Base-by-base conservation (phyloP, 2,329 filamentous ascomycete species). In the Cyclaneusma minus region DNA sequence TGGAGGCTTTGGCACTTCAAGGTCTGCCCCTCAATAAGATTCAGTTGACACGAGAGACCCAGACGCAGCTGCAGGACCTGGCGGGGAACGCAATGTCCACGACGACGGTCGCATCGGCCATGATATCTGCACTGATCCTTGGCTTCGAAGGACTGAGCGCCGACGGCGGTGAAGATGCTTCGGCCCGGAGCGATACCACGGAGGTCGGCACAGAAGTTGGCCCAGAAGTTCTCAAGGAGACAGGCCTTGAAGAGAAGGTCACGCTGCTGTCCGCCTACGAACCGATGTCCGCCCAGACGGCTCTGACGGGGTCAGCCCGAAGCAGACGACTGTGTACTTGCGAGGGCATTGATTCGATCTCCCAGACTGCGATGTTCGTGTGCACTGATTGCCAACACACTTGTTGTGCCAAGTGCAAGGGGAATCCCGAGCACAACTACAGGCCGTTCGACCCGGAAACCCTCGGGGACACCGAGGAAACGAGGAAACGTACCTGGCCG, bases 41-140 rank as follows among this genome's bases (percentile, higher is more conserved):
- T 7, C 52, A 69, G 1, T 57, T 83, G n/a, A 71, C 65, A 0
- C 61, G 62, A 6, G 72, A 85, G 38, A 64, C 60, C 0, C 58
- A 72, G 24, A 47, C 51, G 2, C 55, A 84, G 11, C 53, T 81
- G 3, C 68, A 74, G 34, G 68, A 83, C 35, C 52, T 87, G 3
- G 77, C 76, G 2, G 80, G 80, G 0, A 87, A 89, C 44, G 80
- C 80, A 0, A 87, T 87, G 80, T 71, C 66, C 1, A 69, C 68
- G 0, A 77, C 79, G 0, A 74, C 83, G 1, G 68, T 84, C 7
- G 75, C 72, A 3, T 58, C 64, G 2, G 64, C 66, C 0, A 60
- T 79, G 2, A 39, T 81, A 2, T 55, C 68, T 2, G 61, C 68
- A 0, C 45, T 85, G 2, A 60, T 70, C 19, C 29, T 40, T 5